Evolutionary conservation across 2,329 filamentous ascomycete species (phyloP).

Genomic region (Fusarium sp.): DNA sequence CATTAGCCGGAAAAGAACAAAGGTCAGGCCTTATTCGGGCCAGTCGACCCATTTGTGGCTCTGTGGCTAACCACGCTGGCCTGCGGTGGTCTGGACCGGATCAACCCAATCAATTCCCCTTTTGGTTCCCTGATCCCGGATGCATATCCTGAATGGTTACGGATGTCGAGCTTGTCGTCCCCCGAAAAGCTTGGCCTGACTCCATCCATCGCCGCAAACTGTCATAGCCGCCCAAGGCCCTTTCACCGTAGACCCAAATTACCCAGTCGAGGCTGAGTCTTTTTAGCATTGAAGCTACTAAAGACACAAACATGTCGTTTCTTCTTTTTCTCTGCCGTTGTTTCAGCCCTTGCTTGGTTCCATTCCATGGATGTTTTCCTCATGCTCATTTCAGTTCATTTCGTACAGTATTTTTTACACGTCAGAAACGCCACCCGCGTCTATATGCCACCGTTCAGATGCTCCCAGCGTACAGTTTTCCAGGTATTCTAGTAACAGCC

Average conservation of each 20-base stretch:
- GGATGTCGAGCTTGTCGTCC: conserved; percentile 9
- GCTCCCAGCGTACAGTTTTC: conserved; percentile 10
- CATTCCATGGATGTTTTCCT: neutral
- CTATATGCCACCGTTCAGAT: conserved; percentile 23
- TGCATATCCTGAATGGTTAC: neutral
- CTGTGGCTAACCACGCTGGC: neutral
- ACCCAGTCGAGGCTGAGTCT: conserved; percentile 20
- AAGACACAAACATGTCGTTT: conserved; percentile 18
- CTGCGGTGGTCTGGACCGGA: conserved; percentile 29
- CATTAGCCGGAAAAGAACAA: neutral
- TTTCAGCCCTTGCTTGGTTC: neutral
- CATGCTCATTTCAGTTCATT: conserved; percentile 11
- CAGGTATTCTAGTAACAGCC: conserved; percentile 4
- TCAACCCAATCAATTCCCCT: conserved; percentile 30
- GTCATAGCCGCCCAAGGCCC: conserved; percentile 26
- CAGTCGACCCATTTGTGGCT: conserved; percentile 22
- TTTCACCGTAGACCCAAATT: conserved; percentile 1
- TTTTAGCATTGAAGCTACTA: conserved; percentile 17
- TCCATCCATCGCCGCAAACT: conserved; percentile 4
- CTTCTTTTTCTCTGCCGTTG: conserved; percentile 13
- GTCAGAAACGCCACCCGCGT: conserved; percentile 35
- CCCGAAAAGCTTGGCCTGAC: conserved; percentile 27
- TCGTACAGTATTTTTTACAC: conserved; percentile 23
- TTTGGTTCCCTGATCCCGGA: conserved; percentile 10
- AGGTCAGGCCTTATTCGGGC: conserved; percentile 17